Evolutionary conservation across 768 basidiomycete genomes (phyloP).

Genomic region (Russula sp.): DNA sequence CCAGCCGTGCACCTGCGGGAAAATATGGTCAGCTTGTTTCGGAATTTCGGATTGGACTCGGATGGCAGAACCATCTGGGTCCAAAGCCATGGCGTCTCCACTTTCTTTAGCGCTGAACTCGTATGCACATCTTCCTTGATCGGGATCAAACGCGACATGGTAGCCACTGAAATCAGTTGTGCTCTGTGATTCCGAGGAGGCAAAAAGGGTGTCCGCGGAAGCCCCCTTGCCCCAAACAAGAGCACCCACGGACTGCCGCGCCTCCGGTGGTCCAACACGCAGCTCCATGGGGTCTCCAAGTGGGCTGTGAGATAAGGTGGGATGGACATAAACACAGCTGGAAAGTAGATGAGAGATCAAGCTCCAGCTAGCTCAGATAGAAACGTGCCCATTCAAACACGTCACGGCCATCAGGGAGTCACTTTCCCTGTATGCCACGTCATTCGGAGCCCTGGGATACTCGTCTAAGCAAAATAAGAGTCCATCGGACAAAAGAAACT

Average conservation of each 20-base stretch:
- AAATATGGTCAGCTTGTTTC: not conserved
- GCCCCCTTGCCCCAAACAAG: slow-evolving; percentile 23
- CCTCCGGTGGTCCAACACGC: slow-evolving; percentile 14
- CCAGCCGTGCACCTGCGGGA: slow-evolving; percentile 17
- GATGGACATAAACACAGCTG: slow-evolving; percentile 22
- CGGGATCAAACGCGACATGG: slow-evolving; percentile 26
- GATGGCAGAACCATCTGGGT: slow-evolving; percentile 20
- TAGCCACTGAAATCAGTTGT: slow-evolving; percentile 17
- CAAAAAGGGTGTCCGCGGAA: slow-evolving; percentile 24
- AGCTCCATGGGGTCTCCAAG: slow-evolving; percentile 20
- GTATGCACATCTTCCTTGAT: slow-evolving; percentile 11
- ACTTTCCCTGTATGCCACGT: slow-evolving; percentile 19
- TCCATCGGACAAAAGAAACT: not conserved
- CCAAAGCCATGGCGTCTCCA: slow-evolving; percentile 29
- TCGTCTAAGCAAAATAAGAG: slow-evolving; percentile 12
- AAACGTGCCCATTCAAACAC: slow-evolving; percentile 24
- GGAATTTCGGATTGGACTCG: not conserved
- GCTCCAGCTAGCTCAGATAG: not conserved
- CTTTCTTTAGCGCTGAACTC: slow-evolving; percentile 18
- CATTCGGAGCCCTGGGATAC: slow-evolving; percentile 22
- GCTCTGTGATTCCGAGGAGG: slow-evolving; percentile 28
- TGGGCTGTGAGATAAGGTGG: not conserved
- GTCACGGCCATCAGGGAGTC: slow-evolving; percentile 26
- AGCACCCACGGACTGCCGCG: slow-evolving; percentile 24
- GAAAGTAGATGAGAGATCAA: slow-evolving; percentile 2